Evolutionary conservation across 495 filamentous ascomycete genomes (phyloP).

Genomic region (Neurospora sp.): DNA sequence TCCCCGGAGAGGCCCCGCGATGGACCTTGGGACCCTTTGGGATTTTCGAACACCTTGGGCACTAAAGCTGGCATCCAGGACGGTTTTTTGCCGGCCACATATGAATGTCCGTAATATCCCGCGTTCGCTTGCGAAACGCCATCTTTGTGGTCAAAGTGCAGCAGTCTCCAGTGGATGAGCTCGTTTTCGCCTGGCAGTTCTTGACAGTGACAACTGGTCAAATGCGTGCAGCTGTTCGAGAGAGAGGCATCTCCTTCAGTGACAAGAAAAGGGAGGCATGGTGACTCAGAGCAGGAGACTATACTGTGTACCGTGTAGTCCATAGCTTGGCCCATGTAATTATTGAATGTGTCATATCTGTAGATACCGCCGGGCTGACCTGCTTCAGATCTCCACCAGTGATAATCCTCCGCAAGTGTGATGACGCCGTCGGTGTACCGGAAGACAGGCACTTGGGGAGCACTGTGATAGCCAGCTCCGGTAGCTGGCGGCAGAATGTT

Average conservation of each 20-base stretch:
- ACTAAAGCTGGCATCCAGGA: conserved; percentile 27
- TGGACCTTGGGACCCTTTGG: neutral
- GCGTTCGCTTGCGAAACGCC: conserved; percentile 9
- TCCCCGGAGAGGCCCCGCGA: conserved; percentile 21
- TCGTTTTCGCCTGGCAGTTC: neutral
- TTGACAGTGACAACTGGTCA: neutral
- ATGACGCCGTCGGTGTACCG: neutral
- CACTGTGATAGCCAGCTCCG: neutral
- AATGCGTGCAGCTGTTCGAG: neutral
- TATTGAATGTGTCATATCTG: too few relatives aligned
- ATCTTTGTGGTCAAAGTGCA: conserved; percentile 11
- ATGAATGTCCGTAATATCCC: conserved; percentile 1
- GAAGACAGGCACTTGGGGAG: neutral
- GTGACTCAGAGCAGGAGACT: neutral
- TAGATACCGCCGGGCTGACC: neutral
- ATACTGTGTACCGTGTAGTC: neutral
- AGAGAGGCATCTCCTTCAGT: neutral
- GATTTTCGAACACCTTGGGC: conserved; percentile 16
- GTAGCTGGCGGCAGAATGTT: neutral
- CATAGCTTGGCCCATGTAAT: neutral
- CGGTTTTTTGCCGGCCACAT: conserved; percentile 10
- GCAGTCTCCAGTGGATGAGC: conserved; percentile 7
- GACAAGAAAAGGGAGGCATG: neutral
- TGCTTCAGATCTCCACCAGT: neutral
- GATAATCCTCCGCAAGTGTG: neutral